Evolutionary conservation across 345 rosid species (phyloP).

Genomic region (Aurinia saxatilis): DNA sequence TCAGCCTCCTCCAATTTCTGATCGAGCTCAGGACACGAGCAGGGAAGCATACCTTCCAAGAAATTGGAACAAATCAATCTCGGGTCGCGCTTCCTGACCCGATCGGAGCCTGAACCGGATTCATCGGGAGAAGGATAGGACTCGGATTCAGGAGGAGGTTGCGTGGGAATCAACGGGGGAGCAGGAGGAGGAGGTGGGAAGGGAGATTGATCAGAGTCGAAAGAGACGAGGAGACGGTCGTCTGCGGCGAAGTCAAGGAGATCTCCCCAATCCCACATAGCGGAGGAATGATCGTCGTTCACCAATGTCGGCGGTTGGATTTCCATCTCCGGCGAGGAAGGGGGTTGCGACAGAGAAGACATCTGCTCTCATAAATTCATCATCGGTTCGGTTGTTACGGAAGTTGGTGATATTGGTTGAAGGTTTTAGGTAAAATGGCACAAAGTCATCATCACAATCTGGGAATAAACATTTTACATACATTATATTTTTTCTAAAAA

Average conservation of each 20-base stretch:
- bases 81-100: slow-evolving; percentile 91
- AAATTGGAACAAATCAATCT: slow-evolving; percentile 78
- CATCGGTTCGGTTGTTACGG: slow-evolving; percentile 25
- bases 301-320: slow-evolving; percentile 28
- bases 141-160: slow-evolving; percentile 18
- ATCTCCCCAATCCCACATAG: slow-evolving; percentile 82
- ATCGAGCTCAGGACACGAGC: slow-evolving; percentile 93
- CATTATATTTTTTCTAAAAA: background rate
- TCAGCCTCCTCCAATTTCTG: slow-evolving; percentile 52
- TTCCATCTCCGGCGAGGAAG: slow-evolving; percentile 32
- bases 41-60: slow-evolving; percentile 72
- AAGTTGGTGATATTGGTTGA: slow-evolving; percentile 26
- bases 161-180: slow-evolving; percentile 4
- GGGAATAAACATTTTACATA: background rate
- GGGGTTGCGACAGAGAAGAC: slow-evolving; percentile 27
- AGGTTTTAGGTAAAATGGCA: slow-evolving; percentile 23
- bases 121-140: slow-evolving; percentile 19
- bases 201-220: slow-evolving; percentile 28
- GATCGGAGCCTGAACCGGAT: slow-evolving; percentile 21
- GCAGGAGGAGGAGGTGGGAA: slow-evolving; percentile 13
- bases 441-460: slow-evolving; percentile 13
- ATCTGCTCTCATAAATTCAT: slow-evolving; percentile 7
- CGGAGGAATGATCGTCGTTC: slow-evolving; percentile 39
- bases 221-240: slow-evolving; percentile 42
- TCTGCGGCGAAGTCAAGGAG: slow-evolving; percentile 70